Conservation (phyloP, 495 filamentous ascomycete species). For the Penicillium fimorum region DNA sequence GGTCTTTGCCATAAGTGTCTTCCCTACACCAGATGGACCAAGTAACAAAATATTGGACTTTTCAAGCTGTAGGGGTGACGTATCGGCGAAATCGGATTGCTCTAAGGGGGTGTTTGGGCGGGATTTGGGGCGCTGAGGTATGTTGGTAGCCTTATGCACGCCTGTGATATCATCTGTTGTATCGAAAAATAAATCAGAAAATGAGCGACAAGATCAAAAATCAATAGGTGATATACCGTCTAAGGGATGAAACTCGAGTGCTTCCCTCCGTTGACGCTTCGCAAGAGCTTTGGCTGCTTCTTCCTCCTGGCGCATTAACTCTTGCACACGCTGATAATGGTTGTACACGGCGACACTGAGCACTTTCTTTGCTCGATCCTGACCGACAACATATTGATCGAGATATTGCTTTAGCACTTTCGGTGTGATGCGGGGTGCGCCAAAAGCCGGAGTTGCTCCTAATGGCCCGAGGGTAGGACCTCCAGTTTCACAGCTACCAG, state of each 20-base stretch:
- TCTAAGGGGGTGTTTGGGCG: slow-evolving; percentile 27
- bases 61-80: slow-evolving; percentile 73
- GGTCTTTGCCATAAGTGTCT: slow-evolving; percentile 91
- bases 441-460: slow-evolving; percentile 56
- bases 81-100: slow-evolving; percentile 47
- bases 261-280: slow-evolving; percentile 49
- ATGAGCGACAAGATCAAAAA: not conserved
- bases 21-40: slow-evolving; percentile 92
- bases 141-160: slow-evolving; percentile 60
- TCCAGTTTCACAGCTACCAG: slow-evolving; percentile 72
- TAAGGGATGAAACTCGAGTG: slow-evolving; percentile 48
- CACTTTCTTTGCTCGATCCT: slow-evolving; percentile 93
- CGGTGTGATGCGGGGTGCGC: slow-evolving; percentile 74
- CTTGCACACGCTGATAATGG: slow-evolving; percentile 87
- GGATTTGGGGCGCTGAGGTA: slow-evolving; percentile 28
- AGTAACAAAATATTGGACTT: slow-evolving; percentile 95
- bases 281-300: slow-evolving; percentile 64
- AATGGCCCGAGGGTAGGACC: slow-evolving; percentile 59
- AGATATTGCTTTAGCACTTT: slow-evolving; percentile 82
- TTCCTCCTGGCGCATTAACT: slow-evolving; percentile 71
- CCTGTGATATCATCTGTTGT: slow-evolving; percentile 73
- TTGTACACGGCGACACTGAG: slow-evolving; percentile 94
- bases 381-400: slow-evolving; percentile 94
- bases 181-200: not conserved
- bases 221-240: slow-evolving; percentile 48